Evolutionary conservation across 805 yeast species (phyloP).

Genomic region (Nadsonia fulvescens): DNA sequence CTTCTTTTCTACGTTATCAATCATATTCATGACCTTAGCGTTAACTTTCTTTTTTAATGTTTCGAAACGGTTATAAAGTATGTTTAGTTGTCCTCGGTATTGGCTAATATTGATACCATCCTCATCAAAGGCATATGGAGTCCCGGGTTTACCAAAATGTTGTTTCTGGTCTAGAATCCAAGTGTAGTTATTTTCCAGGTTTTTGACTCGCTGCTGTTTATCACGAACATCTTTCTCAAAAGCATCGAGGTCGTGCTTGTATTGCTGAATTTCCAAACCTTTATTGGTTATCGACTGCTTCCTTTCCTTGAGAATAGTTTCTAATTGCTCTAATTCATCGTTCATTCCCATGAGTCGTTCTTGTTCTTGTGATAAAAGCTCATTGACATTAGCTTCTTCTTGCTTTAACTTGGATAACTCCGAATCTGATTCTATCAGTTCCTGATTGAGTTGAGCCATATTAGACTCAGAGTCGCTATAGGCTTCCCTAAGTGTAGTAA

Average conservation of each 20-base stretch:
- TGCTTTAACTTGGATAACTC: conserved; percentile 17
- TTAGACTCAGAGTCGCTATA: conserved; percentile 20
- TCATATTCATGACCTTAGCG: conserved; percentile 74
- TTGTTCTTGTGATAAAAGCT: conserved; percentile 30
- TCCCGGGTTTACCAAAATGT: conserved; percentile 17
- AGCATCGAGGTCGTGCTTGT: conserved; percentile 16
- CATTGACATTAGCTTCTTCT: conserved; percentile 15
- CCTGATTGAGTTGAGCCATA: conserved; percentile 18
- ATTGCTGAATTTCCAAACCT: conserved; percentile 13
- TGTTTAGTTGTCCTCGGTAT: conserved; percentile 36
- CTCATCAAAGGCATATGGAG: conserved; percentile 17
- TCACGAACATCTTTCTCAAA: conserved; percentile 9
- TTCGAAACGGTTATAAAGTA: conserved; percentile 39
- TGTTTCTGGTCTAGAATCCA: conserved; percentile 60
- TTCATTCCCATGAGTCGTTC: conserved; percentile 46
- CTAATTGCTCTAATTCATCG: conserved; percentile 50
- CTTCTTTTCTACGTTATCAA: conserved; percentile 79
- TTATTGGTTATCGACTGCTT: conserved; percentile 13
- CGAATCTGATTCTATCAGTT: conserved; percentile 16
- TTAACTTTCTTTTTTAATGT: conserved; percentile 70
- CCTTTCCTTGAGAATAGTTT: conserved; percentile 12
- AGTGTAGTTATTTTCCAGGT: conserved; percentile 35
- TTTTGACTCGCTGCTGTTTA: conserved; percentile 20
- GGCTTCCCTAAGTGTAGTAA: conserved; percentile 26
- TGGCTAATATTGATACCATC: conserved; percentile 35